Evolutionary conservation across 202 grass and related monocot genomes (phyloP).

Genomic region (Schoenoplectus triqueter): DNA sequence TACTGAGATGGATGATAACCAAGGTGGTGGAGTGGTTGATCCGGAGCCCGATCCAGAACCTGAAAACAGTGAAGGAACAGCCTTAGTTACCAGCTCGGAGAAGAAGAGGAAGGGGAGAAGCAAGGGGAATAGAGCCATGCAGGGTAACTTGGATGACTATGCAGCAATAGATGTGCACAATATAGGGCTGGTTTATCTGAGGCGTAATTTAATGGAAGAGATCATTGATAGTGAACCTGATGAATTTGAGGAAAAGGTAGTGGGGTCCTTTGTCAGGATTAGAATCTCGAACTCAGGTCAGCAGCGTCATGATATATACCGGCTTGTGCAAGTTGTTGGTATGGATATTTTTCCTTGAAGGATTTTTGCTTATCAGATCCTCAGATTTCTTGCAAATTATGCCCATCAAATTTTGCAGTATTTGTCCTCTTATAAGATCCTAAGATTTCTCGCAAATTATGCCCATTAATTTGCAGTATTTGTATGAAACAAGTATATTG

Average conservation of each 20-base stretch:
- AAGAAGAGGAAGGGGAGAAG: slow-evolving; percentile 76
- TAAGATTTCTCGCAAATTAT: background rate
- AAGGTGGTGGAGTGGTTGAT: slow-evolving; percentile 86
- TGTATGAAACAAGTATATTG: too few species aligned
- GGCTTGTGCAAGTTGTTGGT: slow-evolving; percentile 98
- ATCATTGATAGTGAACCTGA: slow-evolving; percentile 65
- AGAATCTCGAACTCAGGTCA: slow-evolving; percentile 67
- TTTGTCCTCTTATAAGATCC: too few species aligned
- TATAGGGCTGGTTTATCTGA: slow-evolving; percentile 87
- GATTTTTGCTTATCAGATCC: too few species aligned
- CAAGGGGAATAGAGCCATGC: slow-evolving; percentile 55
- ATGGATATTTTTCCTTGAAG: slow-evolving; percentile 41
- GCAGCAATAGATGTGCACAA: slow-evolving; percentile 94
- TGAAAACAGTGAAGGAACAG: slow-evolving; percentile 77
- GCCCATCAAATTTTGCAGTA: too few species aligned
- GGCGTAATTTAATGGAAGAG: slow-evolving; percentile 95
- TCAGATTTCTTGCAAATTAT: slow-evolving; percentile 1
- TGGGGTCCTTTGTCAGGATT: slow-evolving; percentile 98
- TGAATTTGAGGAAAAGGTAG: slow-evolving; percentile 71
- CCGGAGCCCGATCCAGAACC: slow-evolving; percentile 78
- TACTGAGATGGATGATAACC: slow-evolving; percentile 66
- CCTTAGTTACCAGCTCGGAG: slow-evolving; percentile 55
- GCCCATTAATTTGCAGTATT: too few species aligned
- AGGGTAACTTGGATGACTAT: slow-evolving; percentile 83
- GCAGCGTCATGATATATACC: slow-evolving; percentile 94